Base-by-base conservation (phyloP, 2,329 filamentous ascomycete species). In the Pseudogymnoascus sp. region DNA sequence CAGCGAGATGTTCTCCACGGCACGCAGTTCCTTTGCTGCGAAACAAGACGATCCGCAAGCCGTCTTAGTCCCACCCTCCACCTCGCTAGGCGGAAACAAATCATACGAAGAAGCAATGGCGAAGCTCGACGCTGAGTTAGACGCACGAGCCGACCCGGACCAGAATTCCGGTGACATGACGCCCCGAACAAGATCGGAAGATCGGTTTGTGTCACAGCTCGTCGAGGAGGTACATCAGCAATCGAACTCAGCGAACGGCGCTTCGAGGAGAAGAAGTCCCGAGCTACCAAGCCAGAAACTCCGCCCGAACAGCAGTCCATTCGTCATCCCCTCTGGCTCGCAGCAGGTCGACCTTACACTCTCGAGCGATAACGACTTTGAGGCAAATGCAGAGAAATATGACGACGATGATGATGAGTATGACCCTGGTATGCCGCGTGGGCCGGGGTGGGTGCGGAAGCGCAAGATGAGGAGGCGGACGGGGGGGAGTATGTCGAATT, bases 51-150 rank as follows among this genome's bases (percentile, higher is more conserved):
- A 74, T 34, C 66, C 69, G 2, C 70, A 72, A 60, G 70, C 64
- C 19, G 43, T 21, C 4, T 62, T 37, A 13, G 61, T 64, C 54
- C 14, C 60, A 41, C 36, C 21, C 19, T 41, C 21, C 14, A 13
- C n/a, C 28, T 48, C 63, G 6, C 31, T 61, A 63, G 14, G 64
- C 66, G 3, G 68, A 8, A 74, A 80, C 62, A 36, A 68, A 2
- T 78, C 78, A 11, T 80, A 80, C 61, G 75, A 81, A 39, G 78
- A 78, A 62, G 76, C 74, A 10, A 81, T 81, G 76, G 75, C 74
- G 28, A 77, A 71, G 28, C 68, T 80, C 1, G 79, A 81, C 23
- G 69, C 63, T 63, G 25, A 61, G 63, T 23, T 64, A 6, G 39
- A 60, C 11, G 41, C 63, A 25, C 63, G 63, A 34, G 64, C 65